Percentiles rank a stretch among this genome's conserved stretches.
phyloP scores from a whole-genome alignment of 352 stramenopile species.

The Pythium folliculosum region DNA sequence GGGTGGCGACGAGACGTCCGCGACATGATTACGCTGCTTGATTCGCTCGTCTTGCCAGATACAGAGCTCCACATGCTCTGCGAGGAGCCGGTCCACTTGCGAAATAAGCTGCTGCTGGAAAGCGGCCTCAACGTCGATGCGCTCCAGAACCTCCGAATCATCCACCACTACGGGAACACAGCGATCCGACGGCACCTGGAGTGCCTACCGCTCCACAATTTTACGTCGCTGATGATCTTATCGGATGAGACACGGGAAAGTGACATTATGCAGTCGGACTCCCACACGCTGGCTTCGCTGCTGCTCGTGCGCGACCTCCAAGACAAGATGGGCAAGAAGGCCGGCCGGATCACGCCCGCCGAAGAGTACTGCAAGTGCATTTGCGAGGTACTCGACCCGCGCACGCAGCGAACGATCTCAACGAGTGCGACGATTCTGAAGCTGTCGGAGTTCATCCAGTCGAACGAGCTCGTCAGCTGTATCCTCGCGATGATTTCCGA shows the following conservation, averaged over 20 bases:
- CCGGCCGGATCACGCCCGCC: conserved; percentile 19
- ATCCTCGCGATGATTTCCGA: conserved; percentile 90
- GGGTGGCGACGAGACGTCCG: conserved; percentile 89
- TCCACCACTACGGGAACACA: conserved; percentile 81
- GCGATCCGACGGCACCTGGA: conserved; percentile 77
- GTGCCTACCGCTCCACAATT: conserved; percentile 55
- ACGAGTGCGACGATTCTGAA: conserved; percentile 70
- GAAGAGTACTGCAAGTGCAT: conserved; percentile 69
- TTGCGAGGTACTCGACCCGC: conserved; percentile 86
- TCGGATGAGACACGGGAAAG: conserved; percentile 67
- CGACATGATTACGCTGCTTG: conserved; percentile 86
- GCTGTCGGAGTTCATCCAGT: conserved; percentile 88
- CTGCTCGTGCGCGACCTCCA: conserved; percentile 86
- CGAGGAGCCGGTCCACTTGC: conserved; percentile 62
- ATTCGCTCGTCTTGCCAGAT: conserved; percentile 58
- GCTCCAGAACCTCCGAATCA: conserved; percentile 55
- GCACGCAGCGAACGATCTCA: conserved; percentile 82
- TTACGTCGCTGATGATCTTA: conserved; percentile 87
- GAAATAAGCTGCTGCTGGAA: conserved; percentile 62
- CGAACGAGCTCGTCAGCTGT: conserved; percentile 84
- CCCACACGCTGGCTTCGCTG: conserved; percentile 79
- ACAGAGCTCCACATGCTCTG: conserved; percentile 87
- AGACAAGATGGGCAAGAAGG: conserved; percentile 10
- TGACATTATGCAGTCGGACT: conserved; percentile 89
- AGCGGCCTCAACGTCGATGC: conserved; percentile 51